phyloP scores from a whole-genome alignment of 805 yeast species.

The Yarrowia sp. region DNA sequence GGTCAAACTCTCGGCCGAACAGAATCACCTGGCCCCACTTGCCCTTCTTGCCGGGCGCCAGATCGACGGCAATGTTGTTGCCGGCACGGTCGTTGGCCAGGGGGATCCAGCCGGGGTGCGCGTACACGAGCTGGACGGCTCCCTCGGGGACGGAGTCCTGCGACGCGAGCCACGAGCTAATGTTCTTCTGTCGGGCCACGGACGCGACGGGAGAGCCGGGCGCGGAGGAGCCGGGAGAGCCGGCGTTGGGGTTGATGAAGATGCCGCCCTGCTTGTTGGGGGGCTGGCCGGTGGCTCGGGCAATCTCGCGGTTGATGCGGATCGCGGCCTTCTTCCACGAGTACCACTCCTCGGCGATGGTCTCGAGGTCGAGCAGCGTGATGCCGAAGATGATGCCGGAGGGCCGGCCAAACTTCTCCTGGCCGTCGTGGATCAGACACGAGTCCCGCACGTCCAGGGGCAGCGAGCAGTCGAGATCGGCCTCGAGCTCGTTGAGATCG shows the following conservation, averaged over 20 bases:
- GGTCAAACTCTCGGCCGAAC: constrained; percentile 92
- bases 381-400: constrained; percentile 79
- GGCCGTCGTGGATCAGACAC: constrained; percentile 84
- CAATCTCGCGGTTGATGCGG: constrained; percentile 32
- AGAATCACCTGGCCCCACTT: constrained; percentile 87
- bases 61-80: constrained; percentile 86
- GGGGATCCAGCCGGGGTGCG: constrained; percentile 93
- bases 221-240: constrained; percentile 29
- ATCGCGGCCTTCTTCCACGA: constrained; percentile 65
- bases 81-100: constrained; percentile 84
- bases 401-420: constrained; percentile 70
- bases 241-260: constrained; percentile 24
- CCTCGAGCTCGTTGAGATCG: constrained; percentile 80
- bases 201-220: constrained; percentile 29
- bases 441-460: constrained; percentile 85
- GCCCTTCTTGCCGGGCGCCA: constrained; percentile 77
- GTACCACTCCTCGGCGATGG: constrained; percentile 73
- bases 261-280: constrained; percentile 27
- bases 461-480: constrained; percentile 67
- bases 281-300: constrained; percentile 23
- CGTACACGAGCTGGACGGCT: constrained; percentile 68
- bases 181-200: constrained; percentile 29
- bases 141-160: constrained; percentile 77
- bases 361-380: constrained; percentile 75
- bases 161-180: constrained; percentile 41